A percentile compares a stretch with the other conserved stretches of the same genome.
Conservation (phyloP, 2,329 filamentous ascomycete species). For the Stagonosporopsis chrysanthemi region DNA sequence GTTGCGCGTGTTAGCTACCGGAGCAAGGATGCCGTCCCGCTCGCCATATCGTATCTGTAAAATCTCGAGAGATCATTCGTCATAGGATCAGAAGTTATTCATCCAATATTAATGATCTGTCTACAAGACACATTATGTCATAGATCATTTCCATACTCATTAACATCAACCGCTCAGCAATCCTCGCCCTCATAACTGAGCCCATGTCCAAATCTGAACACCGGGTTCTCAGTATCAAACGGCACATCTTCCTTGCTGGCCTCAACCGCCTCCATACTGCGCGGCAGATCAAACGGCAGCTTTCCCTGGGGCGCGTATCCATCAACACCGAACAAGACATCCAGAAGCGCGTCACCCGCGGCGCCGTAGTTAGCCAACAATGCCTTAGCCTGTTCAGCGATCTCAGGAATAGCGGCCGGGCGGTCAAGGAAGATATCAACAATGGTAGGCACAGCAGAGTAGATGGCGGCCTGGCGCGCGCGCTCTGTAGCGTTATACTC, state of each 20-base stretch:
- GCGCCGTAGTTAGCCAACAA: constrained; percentile 54
- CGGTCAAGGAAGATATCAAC: constrained; percentile 57
- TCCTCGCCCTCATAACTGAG: constrained; percentile 37
- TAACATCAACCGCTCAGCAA: not conserved
- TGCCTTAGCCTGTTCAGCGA: constrained; percentile 50
- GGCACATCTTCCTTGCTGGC: constrained; percentile 46
- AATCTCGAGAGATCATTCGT: too few relatives aligned
- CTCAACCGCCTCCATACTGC: constrained; percentile 55
- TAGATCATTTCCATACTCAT: not conserved
- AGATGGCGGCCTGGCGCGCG: constrained; percentile 51
- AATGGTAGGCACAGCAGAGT: constrained; percentile 49
- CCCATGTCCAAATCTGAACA: constrained; percentile 47
- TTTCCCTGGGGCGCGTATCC: constrained; percentile 51
- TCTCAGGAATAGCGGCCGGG: constrained; percentile 54
- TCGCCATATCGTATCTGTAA: too few relatives aligned
- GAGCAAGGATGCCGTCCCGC: not conserved
- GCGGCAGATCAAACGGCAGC: constrained; percentile 59
- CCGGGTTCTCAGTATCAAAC: constrained; percentile 49
- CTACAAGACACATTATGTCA: not conserved
- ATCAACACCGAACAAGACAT: constrained; percentile 52
- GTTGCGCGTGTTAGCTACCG: not conserved
- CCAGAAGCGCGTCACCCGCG: constrained; percentile 53
- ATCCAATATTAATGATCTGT: not conserved
- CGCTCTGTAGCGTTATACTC: constrained; percentile 53
- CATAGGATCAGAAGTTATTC: too few relatives aligned